Percentiles rank a stretch among this genome's conserved stretches.
These are phyloP conservation scores for Trichoderma gamsii DNA, from an alignment of 495 filamentous ascomycete species.

Conservation along the genomic window DNA sequence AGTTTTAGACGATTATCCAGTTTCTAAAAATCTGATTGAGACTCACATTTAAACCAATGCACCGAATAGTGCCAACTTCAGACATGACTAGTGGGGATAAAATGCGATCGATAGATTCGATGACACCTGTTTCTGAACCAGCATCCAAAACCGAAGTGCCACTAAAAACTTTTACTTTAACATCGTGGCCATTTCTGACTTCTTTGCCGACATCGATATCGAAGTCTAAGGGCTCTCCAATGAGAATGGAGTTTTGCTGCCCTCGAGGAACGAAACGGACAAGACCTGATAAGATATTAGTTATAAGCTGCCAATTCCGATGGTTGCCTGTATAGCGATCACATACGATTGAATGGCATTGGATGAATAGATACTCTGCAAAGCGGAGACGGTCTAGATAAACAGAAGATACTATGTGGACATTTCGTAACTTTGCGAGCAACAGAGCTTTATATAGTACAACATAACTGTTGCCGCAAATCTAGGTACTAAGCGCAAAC, in stretches of 20 bases:
- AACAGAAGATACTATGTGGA: too few relatives aligned
- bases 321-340: too few relatives aligned
- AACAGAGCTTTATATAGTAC: too few relatives aligned
- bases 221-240: constrained; percentile 51
- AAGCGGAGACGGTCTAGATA: too few relatives aligned
- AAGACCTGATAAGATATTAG: not conserved
- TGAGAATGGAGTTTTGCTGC: constrained; percentile 30
- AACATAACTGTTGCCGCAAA: too few relatives aligned
- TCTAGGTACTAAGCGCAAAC: too few relatives aligned
- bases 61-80: constrained; percentile 41
- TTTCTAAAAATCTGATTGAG: not conserved
- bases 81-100: constrained; percentile 47
- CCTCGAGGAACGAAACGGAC: not conserved
- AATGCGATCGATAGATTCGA: constrained; percentile 46
- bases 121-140: constrained; percentile 42
- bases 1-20: constrained; percentile 16
- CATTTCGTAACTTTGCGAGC: too few relatives aligned
- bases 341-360: too few relatives aligned
- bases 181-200: constrained; percentile 48
- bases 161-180: constrained; percentile 48
- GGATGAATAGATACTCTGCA: too few relatives aligned
- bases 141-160: constrained; percentile 50
- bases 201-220: constrained; percentile 51
- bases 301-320: not conserved
- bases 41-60: constrained; percentile 43